Evolutionary conservation across 2,329 filamentous ascomycete genomes (phyloP).

Genomic region (Ambrosiella xylebori): DNA sequence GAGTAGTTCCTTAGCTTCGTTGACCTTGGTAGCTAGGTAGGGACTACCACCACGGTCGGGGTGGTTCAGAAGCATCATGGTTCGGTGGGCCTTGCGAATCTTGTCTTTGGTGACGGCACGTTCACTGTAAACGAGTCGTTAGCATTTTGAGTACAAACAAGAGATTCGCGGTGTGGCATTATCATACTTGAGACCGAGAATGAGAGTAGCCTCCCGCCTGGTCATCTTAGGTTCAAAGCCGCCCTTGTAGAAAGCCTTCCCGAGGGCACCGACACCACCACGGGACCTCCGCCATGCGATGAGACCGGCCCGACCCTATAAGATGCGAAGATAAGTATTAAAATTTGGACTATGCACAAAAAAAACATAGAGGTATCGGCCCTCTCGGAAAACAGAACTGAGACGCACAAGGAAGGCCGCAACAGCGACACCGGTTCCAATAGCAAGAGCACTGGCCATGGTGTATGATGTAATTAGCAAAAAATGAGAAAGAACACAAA

Average conservation of each 20-base stretch:
- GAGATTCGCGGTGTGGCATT: background rate
- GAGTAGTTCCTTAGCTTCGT: conserved; percentile 91
- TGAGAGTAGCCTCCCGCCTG: conserved; percentile 74
- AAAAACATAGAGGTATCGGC: background rate
- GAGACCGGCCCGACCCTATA: conserved; percentile 74
- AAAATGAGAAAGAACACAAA: background rate
- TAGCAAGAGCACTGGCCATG: conserved; percentile 29
- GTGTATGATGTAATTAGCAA: conserved; percentile 3
- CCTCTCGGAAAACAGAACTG: background rate
- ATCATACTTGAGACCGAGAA: conserved; percentile 70
- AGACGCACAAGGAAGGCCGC: conserved; percentile 34
- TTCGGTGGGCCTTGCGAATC: conserved; percentile 85
- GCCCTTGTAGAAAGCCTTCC: conserved; percentile 92
- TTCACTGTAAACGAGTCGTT: conserved; percentile 40
- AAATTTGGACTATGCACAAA: background rate
- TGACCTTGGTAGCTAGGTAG: conserved; percentile 92
- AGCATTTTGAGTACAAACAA: conserved; percentile 1
- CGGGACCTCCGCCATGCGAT: conserved; percentile 74
- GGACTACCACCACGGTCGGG: conserved; percentile 93
- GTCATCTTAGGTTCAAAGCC: conserved; percentile 97
- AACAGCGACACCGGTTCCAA: conserved; percentile 31
- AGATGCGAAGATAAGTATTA: background rate
- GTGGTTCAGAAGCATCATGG: conserved; percentile 93
- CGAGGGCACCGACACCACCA: conserved; percentile 60
- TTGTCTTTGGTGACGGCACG: conserved; percentile 78